phyloP scores from a whole-genome alignment of 2,329 filamentous ascomycete species.

The Aspergillus quadricinctus region DNA sequence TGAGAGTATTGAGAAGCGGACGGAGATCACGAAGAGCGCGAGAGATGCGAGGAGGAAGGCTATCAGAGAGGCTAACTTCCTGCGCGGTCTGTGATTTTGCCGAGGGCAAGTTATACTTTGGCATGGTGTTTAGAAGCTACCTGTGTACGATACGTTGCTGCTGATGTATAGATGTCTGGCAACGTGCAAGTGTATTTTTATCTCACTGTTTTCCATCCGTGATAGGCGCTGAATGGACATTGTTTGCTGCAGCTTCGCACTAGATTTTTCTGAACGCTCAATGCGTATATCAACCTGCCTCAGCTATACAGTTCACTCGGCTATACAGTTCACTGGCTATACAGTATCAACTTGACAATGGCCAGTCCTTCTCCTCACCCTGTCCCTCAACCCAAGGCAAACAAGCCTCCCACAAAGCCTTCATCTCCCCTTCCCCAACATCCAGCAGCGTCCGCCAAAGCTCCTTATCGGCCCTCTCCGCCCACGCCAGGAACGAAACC shows the following conservation, averaged over 20 bases:
- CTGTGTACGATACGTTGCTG: slow-evolving; percentile 14
- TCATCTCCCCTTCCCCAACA: slow-evolving; percentile 26
- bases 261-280: neutral
- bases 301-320: neutral
- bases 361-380: slow-evolving; percentile 32
- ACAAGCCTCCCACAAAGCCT: slow-evolving; percentile 26
- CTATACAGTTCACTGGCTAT: neutral
- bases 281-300: neutral
- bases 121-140: slow-evolving; percentile 2
- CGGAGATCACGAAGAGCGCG: slow-evolving; percentile 42
- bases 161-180: slow-evolving; percentile 4
- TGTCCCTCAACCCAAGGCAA: slow-evolving; percentile 30
- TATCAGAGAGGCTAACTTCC: slow-evolving; percentile 46
- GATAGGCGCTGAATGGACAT: slow-evolving; percentile 12
- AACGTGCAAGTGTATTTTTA: slow-evolving; percentile 30
- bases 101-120: slow-evolving; percentile 1
- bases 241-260: neutral
- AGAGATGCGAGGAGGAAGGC: slow-evolving; percentile 42
- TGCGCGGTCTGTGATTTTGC: slow-evolving; percentile 41
- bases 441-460: slow-evolving; percentile 21
- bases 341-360: slow-evolving; percentile 10
- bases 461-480: slow-evolving; percentile 18
- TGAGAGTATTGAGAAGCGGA: slow-evolving; percentile 33
- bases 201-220: slow-evolving; percentile 21
- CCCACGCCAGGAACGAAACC: slow-evolving; percentile 22